These are phyloP conservation scores for Balakata baccata DNA, from an alignment of 345 rosid species.

Conservation along the genomic window DNA sequence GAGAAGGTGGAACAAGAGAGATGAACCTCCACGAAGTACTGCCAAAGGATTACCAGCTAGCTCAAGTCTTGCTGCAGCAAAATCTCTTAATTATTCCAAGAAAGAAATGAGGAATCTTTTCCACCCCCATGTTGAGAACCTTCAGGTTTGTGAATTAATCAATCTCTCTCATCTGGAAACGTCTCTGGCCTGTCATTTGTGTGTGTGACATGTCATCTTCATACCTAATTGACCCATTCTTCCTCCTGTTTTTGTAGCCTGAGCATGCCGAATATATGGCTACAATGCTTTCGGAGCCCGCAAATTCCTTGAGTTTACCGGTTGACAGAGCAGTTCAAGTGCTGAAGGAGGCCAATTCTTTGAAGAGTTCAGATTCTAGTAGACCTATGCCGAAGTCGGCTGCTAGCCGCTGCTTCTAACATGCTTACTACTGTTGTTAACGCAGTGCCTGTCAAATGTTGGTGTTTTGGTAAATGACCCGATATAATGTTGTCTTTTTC, in stretches of 20 bases:
- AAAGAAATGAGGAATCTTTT: slow-evolving; percentile 6
- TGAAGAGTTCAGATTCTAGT: slow-evolving; percentile 10
- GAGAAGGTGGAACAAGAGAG: slow-evolving; percentile 8
- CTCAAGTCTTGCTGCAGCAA: slow-evolving; percentile 5
- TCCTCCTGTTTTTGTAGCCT: slow-evolving; percentile 19
- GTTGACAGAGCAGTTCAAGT: slow-evolving; percentile 20
- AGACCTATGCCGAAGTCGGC: slow-evolving; percentile 6
- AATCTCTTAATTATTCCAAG: slow-evolving; percentile 7
- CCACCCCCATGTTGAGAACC: slow-evolving; percentile 17
- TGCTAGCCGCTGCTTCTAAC: slow-evolving; percentile 13
- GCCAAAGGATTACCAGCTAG: not conserved
- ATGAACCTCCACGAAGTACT: slow-evolving; percentile 4
- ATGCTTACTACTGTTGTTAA: not conserved
- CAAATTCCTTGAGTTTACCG: slow-evolving; percentile 18
- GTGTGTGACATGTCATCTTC: not conserved
- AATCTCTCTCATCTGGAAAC: not conserved
- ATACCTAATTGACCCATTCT: not conserved
- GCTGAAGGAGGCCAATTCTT: slow-evolving; percentile 27
- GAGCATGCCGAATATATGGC: slow-evolving; percentile 15
- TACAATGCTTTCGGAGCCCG: slow-evolving; percentile 20
- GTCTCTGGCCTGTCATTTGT: not conserved
- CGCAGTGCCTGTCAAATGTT: not conserved
- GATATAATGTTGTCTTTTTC: not conserved
- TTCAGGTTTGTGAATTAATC: slow-evolving; percentile 20
- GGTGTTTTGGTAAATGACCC: not conserved